Base-by-base conservation (phyloP, 2,329 filamentous ascomycete species). In the Erysiphe pulchra region DNA sequence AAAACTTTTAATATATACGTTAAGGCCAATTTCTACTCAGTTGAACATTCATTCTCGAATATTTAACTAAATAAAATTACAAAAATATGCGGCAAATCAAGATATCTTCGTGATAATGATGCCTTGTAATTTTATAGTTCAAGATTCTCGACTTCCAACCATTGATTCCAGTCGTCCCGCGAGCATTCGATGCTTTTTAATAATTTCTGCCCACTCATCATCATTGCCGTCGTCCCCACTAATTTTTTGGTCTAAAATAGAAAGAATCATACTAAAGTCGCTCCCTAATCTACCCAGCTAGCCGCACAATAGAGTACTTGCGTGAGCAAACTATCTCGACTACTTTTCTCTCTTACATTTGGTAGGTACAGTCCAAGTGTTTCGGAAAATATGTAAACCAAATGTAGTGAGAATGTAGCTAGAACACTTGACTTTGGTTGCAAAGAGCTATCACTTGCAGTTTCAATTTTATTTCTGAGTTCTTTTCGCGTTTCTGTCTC, bases 301-400 rank as follows among this genome's bases (percentile, higher is more conserved):
- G 84, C 82, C 0, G 87, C 86, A 54, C 85, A 92, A 61, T 94
- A 95, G 9, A 95, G 64, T 0, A 94, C 81, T 59, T 95, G 87
- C 0, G 86, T 95, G 34, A 94, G 63, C 46, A 95, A 68, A 56
- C 84, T 92, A 57, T 95, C 87, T 31, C 85, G 68, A 0, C 81
- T 78, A 20, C 78, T 72, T 50, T 77, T 77, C 55, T 94, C 86
- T 51, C 71, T 73, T 3, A 95, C 74, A 44, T 80, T 83, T 0
- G 85, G 82, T 2, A 95, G 66, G 59, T 94, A 93, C 13, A 63
- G 62, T 46, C 71, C 70, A 42, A 93, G 63, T 0, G 82, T 90
- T 45, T 81, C 75, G 36, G 80, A 75, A 20, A 98, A 67, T 63
- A 92, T 74, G 40, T 80, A 73, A 14, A 92, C 75, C 1, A 98